Evolutionary conservation across 1,284 basidiomycete species (phyloP).

Genomic region (Boletus smithii): DNA sequence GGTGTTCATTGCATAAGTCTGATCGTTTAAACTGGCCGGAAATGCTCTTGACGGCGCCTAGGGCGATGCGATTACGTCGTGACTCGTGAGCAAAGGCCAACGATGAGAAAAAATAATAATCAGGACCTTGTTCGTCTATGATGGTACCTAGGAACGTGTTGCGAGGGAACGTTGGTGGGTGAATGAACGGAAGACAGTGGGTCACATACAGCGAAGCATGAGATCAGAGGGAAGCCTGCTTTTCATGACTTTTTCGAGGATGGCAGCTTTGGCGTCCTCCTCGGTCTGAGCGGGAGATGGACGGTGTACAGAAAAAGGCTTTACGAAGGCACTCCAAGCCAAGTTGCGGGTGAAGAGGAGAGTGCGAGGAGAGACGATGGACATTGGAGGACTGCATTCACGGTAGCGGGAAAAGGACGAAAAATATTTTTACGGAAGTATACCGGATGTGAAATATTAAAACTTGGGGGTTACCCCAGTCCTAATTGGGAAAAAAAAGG

Average conservation of each 20-base stretch:
- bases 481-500: slow-evolving; percentile 9
- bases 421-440: slow-evolving; percentile 18
- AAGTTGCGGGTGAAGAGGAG: slow-evolving; percentile 11
- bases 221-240: slow-evolving; percentile 77
- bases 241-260: slow-evolving; percentile 78
- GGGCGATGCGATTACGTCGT: slow-evolving; percentile 32
- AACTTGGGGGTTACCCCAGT: slow-evolving; percentile 18
- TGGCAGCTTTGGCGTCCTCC: slow-evolving; percentile 69
- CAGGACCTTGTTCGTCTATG: slow-evolving; percentile 75
- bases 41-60: slow-evolving; percentile 84
- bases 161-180: slow-evolving; percentile 6
- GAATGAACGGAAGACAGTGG: slow-evolving; percentile 5
- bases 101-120: slow-evolving; percentile 13
- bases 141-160: slow-evolving; percentile 63
- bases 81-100: slow-evolving; percentile 8
- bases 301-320: slow-evolving; percentile 21
- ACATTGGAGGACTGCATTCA: slow-evolving; percentile 26
- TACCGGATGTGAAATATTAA: slow-evolving; percentile 20
- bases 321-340: slow-evolving; percentile 31
- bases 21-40: slow-evolving; percentile 89
- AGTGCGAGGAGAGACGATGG: slow-evolving; percentile 1
- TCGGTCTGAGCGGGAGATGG: slow-evolving; percentile 42
- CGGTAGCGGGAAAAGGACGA: slow-evolving; percentile 24
- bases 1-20: slow-evolving; percentile 85
- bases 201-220: slow-evolving; percentile 73